A percentile compares a stretch with the other conserved stretches of the same genome.
phyloP scores from a whole-genome alignment of 768 basidiomycete genomes.

The Leccinum barrowsii region DNA sequence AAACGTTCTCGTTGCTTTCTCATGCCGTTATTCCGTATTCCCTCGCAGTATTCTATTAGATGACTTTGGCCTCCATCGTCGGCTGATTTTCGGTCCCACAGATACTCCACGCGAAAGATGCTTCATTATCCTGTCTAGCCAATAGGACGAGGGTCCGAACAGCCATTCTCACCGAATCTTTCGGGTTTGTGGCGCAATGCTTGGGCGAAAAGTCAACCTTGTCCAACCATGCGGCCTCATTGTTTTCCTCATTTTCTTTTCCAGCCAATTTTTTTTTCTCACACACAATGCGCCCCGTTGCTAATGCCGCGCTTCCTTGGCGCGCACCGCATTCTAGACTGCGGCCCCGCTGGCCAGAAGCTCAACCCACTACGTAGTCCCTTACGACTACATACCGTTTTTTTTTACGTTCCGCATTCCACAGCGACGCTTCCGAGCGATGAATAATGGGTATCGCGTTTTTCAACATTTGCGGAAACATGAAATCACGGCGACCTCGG shows the following conservation, averaged over 20 bases:
- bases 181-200: constrained; percentile 16
- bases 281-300: background rate
- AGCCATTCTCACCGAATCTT: background rate
- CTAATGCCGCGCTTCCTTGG: constrained; percentile 4
- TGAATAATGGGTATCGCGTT: background rate
- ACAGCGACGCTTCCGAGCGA: constrained; percentile 1
- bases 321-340: constrained; percentile 5
- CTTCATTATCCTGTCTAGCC: background rate
- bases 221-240: background rate
- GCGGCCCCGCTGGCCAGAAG: constrained; percentile 6
- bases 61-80: background rate
- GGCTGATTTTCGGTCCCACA: background rate
- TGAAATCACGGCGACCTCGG: background rate
- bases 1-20: background rate
- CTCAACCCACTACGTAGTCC: constrained; percentile 8
- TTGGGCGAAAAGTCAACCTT: background rate
- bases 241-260: background rate
- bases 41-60: background rate
- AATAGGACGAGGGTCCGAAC: background rate
- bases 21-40: background rate
- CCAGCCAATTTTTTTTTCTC: background rate
- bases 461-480: background rate
- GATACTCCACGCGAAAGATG: background rate
- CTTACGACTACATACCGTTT: background rate
- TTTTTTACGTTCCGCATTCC: constrained; percentile 1